Conservation (phyloP, 768 basidiomycete genomes). For the Mycena amicta region DNA sequence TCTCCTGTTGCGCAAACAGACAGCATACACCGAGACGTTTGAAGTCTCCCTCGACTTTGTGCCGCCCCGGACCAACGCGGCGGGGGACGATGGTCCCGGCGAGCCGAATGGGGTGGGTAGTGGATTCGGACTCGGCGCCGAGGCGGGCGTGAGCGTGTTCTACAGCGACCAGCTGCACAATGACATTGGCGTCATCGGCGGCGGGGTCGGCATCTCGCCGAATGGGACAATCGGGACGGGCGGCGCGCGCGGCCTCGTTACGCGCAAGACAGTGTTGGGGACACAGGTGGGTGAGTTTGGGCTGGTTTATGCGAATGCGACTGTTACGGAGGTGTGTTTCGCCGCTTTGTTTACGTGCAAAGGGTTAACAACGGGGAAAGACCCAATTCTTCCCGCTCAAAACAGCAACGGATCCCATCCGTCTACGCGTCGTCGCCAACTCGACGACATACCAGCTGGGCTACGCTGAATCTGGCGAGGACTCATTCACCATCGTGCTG, state of each 20-base stretch:
- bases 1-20: conserved; percentile 40
- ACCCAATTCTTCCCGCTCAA: not conserved
- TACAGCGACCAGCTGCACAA: conserved; percentile 41
- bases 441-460: conserved; percentile 34
- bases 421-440: conserved; percentile 20
- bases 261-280: conserved; percentile 32
- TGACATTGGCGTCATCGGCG: conserved; percentile 37
- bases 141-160: conserved; percentile 40
- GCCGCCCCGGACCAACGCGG: conserved; percentile 29
- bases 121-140: conserved; percentile 15
- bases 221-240: conserved; percentile 1
- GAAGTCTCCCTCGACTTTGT: conserved; percentile 38
- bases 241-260: conserved; percentile 19
- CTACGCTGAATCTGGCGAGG: conserved; percentile 34
- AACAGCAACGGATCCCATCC: not conserved
- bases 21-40: conserved; percentile 39
- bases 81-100: conserved; percentile 2
- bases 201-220: conserved; percentile 24
- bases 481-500: conserved; percentile 28
- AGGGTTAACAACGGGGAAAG: too few species aligned
- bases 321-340: conserved; percentile 10
- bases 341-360: too few species aligned
- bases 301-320: conserved; percentile 34
- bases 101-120: not conserved
- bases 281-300: conserved; percentile 40